Evolutionary conservation across 2,329 filamentous ascomycete species (phyloP).

Genomic region (Colletotrichum falcatum): DNA sequence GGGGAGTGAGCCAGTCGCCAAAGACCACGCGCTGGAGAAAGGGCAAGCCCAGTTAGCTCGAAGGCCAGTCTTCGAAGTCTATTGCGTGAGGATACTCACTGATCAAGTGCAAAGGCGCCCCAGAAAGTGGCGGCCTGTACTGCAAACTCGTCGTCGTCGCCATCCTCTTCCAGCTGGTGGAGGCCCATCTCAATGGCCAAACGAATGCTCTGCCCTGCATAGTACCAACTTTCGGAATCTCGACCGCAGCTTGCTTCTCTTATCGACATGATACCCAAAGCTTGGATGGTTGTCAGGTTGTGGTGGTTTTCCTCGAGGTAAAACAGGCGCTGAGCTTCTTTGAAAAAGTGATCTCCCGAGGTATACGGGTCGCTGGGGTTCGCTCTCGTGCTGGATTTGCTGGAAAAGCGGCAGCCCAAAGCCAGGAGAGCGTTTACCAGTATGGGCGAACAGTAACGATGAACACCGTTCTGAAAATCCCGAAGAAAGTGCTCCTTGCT

Average conservation of each 20-base stretch:
- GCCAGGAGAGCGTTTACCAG: constrained; percentile 75
- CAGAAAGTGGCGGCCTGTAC: constrained; percentile 71
- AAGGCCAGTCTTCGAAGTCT: background rate
- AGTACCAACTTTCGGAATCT: constrained; percentile 79
- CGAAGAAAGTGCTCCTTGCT: constrained; percentile 77
- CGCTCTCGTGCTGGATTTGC: constrained; percentile 71
- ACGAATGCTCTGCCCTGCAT: constrained; percentile 77
- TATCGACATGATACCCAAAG: constrained; percentile 80
- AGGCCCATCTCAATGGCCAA: constrained; percentile 79
- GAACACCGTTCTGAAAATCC: constrained; percentile 71
- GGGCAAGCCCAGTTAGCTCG: constrained; percentile 17
- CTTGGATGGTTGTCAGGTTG: constrained; percentile 77
- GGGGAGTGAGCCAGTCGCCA: constrained; percentile 72
- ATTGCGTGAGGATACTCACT: constrained; percentile 60
- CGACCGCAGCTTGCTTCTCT: constrained; percentile 79
- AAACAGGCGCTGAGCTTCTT: constrained; percentile 73
- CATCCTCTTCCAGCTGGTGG: constrained; percentile 64
- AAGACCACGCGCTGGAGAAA: constrained; percentile 67
- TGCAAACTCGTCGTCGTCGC: constrained; percentile 67
- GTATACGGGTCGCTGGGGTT: constrained; percentile 71
- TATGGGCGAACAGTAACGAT: constrained; percentile 75
- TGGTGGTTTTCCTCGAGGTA: constrained; percentile 69
- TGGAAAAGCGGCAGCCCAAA: constrained; percentile 76
- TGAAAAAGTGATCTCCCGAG: constrained; percentile 80
- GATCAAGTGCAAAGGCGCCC: constrained; percentile 72